Percentiles rank a stretch among this genome's conserved stretches.
Conservation (phyloP, 768 basidiomycete species). For the Tylopilus cervinicoccineus region DNA sequence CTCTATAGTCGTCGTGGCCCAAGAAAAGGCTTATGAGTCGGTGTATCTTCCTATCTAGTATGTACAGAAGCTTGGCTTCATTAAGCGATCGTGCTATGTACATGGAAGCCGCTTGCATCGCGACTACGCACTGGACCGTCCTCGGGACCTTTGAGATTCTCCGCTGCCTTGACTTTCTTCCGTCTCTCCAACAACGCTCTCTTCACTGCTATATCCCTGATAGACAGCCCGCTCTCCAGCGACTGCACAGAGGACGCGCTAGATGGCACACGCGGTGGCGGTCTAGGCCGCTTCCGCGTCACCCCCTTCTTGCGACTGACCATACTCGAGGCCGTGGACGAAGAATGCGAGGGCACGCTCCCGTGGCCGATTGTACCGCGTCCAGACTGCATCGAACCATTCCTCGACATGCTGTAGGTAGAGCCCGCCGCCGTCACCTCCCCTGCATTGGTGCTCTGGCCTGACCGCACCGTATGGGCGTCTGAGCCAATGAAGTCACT, state of each 20-base stretch:
- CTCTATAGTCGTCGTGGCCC: no score
- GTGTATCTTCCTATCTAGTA: no score
- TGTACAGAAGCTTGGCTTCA: no score
- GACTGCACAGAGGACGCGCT: slow-evolving; percentile 27
- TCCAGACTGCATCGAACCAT: slow-evolving; percentile 8
- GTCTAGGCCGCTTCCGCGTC: slow-evolving; percentile 18
- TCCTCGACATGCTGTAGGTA: slow-evolving; percentile 9
- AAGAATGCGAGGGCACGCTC: neutral
- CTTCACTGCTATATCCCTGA: slow-evolving; percentile 20
- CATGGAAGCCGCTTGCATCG: neutral
- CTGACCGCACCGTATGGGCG: neutral
- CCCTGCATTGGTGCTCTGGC: neutral
- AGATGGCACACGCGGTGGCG: slow-evolving; percentile 20
- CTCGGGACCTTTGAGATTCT: neutral
- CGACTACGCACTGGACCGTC: neutral
- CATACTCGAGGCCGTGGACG: slow-evolving; percentile 15
- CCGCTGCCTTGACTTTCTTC: slow-evolving; percentile 16
- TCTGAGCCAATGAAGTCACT: neutral
- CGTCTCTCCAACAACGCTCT: slow-evolving; percentile 27
- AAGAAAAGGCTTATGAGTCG: no score
- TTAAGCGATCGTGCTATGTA: neutral
- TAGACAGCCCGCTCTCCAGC: slow-evolving; percentile 19
- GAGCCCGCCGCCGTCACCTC: neutral
- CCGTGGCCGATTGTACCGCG: neutral
- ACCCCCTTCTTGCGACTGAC: slow-evolving; percentile 21